These are phyloP conservation scores for Suhomyces kilbournensis DNA, from an alignment of 805 yeast species.

Conservation along the genomic window DNA sequence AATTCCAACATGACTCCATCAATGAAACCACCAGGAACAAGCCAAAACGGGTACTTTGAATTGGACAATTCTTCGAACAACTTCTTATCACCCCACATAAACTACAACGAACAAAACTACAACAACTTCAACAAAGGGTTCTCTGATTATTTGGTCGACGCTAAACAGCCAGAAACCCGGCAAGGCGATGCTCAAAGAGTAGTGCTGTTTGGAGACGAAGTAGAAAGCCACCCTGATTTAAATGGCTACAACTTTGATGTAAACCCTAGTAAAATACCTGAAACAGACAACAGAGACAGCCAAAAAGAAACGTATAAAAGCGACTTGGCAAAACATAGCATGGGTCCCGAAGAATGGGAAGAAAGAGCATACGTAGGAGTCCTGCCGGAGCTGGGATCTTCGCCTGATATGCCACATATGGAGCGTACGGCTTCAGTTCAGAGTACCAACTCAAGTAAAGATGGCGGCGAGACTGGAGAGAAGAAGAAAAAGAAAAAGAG, in stretches of 20 bases:
- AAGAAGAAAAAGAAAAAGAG: conserved; percentile 21
- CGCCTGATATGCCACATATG: not conserved
- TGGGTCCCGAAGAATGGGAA: not conserved
- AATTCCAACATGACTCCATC: conserved; percentile 26
- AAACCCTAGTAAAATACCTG: conserved; percentile 5
- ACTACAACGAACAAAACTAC: conserved; percentile 5
- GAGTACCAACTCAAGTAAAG: not conserved
- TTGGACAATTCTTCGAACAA: not conserved
- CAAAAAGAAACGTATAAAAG: not conserved
- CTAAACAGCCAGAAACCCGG: not conserved
- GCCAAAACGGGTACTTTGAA: conserved; percentile 15
- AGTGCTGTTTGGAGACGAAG: not conserved
- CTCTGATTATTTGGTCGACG: conserved; percentile 1
- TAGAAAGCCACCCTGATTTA: conserved; percentile 13
- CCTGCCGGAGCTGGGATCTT: not conserved
- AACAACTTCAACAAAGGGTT: conserved; percentile 6
- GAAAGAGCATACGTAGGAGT: not conserved
- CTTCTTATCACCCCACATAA: conserved; percentile 6
- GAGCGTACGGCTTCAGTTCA: not conserved
- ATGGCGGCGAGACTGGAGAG: not conserved
- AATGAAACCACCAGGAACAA: conserved; percentile 30
- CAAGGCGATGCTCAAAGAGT: not conserved
- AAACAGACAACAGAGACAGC: not conserved
- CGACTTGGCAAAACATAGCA: not conserved
- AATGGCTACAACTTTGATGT: conserved; percentile 21